Evolutionary conservation across 2,329 filamentous ascomycete genomes (phyloP), one percentile per base, ranked within the genome.

Genomic region (Venturia asperata): DNA sequence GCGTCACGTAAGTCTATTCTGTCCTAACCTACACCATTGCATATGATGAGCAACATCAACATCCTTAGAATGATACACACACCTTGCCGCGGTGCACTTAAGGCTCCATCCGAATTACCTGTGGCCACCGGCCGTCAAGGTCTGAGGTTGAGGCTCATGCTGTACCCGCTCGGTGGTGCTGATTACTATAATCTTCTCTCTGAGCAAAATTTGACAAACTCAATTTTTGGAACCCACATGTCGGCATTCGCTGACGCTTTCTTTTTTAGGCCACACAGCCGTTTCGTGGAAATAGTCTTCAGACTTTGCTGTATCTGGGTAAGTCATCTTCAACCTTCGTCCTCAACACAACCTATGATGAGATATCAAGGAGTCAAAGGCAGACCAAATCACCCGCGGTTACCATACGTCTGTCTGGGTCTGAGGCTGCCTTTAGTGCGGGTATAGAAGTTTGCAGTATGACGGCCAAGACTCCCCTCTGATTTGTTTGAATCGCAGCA

Each of bases 31-130:
- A 19, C 30, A 19, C 30, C 13, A 58, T 5, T 30, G 3, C 27
- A n/a, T 37, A 58, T 58, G 52, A 58, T 58, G 52, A 58, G 30
- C 4, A n/a, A 58, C n/a, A n/a, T n/a, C n/a, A n/a, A n/a, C n/a
- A 37, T 58, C 52, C 52, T 58, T 58, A 58, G 52, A 7, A 58
- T 58, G 52, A 58, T 3, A 19, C n/a, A 10, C 7, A 52, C 45
- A 21, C 52, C 52, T 58, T 37, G 47, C 21, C 52, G 15, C 15
- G 52, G 52, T 37, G 30, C 52, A 58, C 52, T 37, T 34, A 19
- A 58, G 52, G 30, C 27, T 58, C 27, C 27, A 58, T 27, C 52
- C 52, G 17, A 58, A 58, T 58, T n/a, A 58, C 52, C 52, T 10
- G 52, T 37, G 27, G 47, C 47, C 21, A 9, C 11, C 24, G 21